These are phyloP conservation scores for Pseudogymnoascus sp. DNA, from an alignment of 2,329 filamentous ascomycete species.

Conservation along the genomic window DNA sequence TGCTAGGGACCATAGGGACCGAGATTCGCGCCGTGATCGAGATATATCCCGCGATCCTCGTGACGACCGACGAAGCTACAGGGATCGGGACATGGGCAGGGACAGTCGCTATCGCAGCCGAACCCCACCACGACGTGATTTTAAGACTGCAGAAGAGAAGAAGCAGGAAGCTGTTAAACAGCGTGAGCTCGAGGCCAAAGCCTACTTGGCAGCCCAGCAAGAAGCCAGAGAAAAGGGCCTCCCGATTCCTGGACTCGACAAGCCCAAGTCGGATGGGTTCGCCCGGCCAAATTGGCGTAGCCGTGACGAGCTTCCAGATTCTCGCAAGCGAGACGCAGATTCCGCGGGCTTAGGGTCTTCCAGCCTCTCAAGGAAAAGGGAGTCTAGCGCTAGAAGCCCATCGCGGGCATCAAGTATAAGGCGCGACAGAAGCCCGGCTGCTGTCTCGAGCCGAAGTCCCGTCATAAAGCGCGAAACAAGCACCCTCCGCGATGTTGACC, in stretches of 20 bases:
- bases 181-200: slow-evolving; percentile 57
- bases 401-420: neutral
- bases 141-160: slow-evolving; percentile 28
- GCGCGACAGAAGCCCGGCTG: slow-evolving; percentile 6
- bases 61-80: neutral
- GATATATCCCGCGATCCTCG: neutral
- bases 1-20: neutral
- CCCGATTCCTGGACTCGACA: slow-evolving; percentile 26
- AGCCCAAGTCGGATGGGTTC: neutral
- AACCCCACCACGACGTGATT: slow-evolving; percentile 7
- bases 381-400: slow-evolving; percentile 10
- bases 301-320: neutral
- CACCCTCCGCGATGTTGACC: slow-evolving; percentile 2
- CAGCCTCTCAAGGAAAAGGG: slow-evolving; percentile 7
- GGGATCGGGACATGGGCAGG: neutral
- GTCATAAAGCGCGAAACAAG: slow-evolving; percentile 21
- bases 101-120: neutral
- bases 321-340: slow-evolving; percentile 7
- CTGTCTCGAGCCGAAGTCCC: neutral
- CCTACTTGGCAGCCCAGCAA: slow-evolving; percentile 54
- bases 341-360: slow-evolving; percentile 7
- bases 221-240: slow-evolving; percentile 54
- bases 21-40: slow-evolving; percentile 9
- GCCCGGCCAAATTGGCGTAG: neutral
- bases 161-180: slow-evolving; percentile 56